Conservation (phyloP, 805 yeast genomes). For the Suhomyces xylopsoci region DNA sequence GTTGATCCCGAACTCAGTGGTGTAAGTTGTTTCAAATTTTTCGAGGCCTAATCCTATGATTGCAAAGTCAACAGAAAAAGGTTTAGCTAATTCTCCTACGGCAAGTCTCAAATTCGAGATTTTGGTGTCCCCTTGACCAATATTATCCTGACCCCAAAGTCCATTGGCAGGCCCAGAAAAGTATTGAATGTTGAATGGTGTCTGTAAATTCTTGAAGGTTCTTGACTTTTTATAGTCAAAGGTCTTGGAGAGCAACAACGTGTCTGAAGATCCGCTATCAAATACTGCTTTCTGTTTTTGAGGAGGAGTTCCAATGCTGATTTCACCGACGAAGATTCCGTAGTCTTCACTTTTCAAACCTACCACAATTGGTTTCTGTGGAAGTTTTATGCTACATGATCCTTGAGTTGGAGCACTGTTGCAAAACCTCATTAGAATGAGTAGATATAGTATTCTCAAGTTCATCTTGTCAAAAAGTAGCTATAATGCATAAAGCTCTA, state of each 20-base stretch:
- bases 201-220: not conserved
- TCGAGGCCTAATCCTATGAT: constrained; percentile 1
- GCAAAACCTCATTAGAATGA: not conserved
- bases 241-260: not conserved
- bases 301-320: not conserved
- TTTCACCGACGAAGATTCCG: not conserved
- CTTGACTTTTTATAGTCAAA: not conserved
- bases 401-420: not conserved
- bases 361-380: not conserved
- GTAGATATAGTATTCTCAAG: not conserved
- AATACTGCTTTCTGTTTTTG: not conserved
- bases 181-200: not conserved
- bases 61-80: not conserved
- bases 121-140: not conserved
- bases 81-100: not conserved
- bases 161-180: not conserved
- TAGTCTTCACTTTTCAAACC: not conserved
- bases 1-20: not conserved
- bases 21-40: not conserved
- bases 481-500: not conserved
- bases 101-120: constrained; percentile 5
- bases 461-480: not conserved
- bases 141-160: not conserved
- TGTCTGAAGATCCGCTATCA: not conserved
- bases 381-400: not conserved